Base-by-base conservation (phyloP, 169 alveolate species). In the Plasmodium chabaudi region DNA sequence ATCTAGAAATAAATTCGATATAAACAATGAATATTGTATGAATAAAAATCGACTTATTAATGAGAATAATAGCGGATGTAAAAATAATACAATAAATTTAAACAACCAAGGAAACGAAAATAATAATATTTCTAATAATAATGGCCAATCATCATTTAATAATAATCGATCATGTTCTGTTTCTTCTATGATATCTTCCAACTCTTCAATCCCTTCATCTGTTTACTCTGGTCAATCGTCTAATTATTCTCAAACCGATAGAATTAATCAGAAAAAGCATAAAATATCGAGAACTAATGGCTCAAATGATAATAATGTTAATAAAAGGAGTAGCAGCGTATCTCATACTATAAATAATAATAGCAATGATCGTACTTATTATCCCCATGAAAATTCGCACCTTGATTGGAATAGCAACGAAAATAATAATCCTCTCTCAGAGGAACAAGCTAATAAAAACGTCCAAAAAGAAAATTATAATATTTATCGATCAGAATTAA, bases 151-250 rank as follows among this genome's bases (percentile, higher is more conserved):
- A 19, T 47, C 51, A 19, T 69, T 47, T 21, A 69, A 69, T 23
- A 69, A 46, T 51, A 55, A 23, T 46, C 21, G 25, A 27, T 5
- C 51, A 3, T 46, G 53, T 2, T 69, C 79, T 0, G 17, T 49
- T 49, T 47, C 79, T 9, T 46, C 79, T 17, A 47, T 63, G 47
- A 5, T 69, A 5, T 53, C 67, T 17, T 51, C 88, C 15, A 47
- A 60, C 1, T 69, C 79, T 47, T 69, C 79, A 10, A 17, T 69
- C 23, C 4, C 51, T 21, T 69, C 79, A 49, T 47, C 60, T 10
- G 56, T 7, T 15, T 51, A 12, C 10, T 44, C 61, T 73, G 65
- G 17, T 0, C 68, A 73, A 2, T 13, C 55, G 19, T 44, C 47
- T 25, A 73, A 39, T 44, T 42, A 25, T 9, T 42, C 47, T 19